Evolutionary conservation across 2,329 filamentous ascomycete genomes (phyloP).

Genomic region (Emmonsiellopsis sp.): DNA sequence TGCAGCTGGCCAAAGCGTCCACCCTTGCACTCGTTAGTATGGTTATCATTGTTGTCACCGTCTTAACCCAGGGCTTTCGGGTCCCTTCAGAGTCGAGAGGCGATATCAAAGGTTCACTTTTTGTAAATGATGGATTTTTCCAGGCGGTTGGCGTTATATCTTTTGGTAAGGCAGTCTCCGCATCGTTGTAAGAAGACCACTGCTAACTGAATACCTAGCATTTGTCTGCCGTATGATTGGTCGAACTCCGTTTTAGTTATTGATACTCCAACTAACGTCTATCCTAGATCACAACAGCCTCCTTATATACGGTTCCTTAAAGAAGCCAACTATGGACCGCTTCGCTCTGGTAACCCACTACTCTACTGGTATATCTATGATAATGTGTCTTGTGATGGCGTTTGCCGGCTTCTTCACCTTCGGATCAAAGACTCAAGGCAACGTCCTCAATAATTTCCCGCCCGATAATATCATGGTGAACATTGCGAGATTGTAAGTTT

Average conservation of each 20-base stretch:
- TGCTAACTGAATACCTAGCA: constrained; percentile 37
- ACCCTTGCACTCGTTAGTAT: constrained; percentile 90
- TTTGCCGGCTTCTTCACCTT: constrained; percentile 87
- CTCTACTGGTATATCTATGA: constrained; percentile 78
- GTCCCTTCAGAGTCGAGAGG: constrained; percentile 66
- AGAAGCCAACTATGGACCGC: constrained; percentile 89
- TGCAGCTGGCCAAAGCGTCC: constrained; percentile 85
- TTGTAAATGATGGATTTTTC: constrained; percentile 70
- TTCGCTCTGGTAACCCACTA: constrained; percentile 91
- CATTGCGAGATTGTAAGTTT: constrained; percentile 64
- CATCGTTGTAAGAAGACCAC: constrained; percentile 1
- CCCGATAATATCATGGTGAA: constrained; percentile 88
- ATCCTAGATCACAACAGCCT: constrained; percentile 78
- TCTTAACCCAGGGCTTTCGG: constrained; percentile 71
- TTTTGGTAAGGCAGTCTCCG: constrained; percentile 56
- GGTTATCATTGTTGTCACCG: constrained; percentile 78
- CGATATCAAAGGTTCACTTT: constrained; percentile 56
- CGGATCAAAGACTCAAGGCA: constrained; percentile 82
- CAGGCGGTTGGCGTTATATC: constrained; percentile 97
- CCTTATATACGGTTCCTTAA: constrained; percentile 90
- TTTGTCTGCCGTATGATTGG: constrained; percentile 54
- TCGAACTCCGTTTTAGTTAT: not conserved
- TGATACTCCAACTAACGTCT: constrained; percentile 9
- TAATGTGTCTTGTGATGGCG: constrained; percentile 85
- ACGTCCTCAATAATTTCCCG: constrained; percentile 97